Percentiles rank a stretch among this genome's conserved stretches.
Evolutionary conservation across 1,139 yeast genomes (phyloP).

Genomic region (Protomyces lactucae-debilis): DNA sequence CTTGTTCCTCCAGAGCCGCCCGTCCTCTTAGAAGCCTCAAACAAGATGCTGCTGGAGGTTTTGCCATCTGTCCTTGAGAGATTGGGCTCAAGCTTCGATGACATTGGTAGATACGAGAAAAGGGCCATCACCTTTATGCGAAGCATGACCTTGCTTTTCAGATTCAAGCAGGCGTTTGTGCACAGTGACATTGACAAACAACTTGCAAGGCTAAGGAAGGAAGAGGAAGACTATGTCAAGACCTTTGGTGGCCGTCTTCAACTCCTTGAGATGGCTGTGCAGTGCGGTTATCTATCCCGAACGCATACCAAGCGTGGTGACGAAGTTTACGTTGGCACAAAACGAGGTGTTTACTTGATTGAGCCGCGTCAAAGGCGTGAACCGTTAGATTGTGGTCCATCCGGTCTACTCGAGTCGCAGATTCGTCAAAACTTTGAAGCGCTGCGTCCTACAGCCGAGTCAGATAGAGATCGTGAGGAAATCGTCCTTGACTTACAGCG

Average conservation of each 20-base stretch:
- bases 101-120: too few relatives aligned
- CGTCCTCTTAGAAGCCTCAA: too few relatives aligned
- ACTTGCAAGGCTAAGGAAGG: not conserved
- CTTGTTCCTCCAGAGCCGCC: too few relatives aligned
- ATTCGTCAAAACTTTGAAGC: constrained; percentile 1
- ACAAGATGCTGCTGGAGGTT: too few relatives aligned
- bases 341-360: not conserved
- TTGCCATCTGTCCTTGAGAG: too few relatives aligned
- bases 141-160: constrained; percentile 4
- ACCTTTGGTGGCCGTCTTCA: constrained; percentile 6
- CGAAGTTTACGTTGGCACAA: constrained; percentile 1
- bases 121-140: not conserved
- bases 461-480: constrained; percentile 6
- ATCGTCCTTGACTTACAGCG: constrained; percentile 12
- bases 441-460: constrained; percentile 6
- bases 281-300: not conserved
- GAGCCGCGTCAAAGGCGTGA: not conserved
- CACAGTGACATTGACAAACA: not conserved
- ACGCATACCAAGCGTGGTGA: not conserved
- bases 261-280: constrained; percentile 4
- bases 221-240: constrained; percentile 8
- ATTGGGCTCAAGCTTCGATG: too few relatives aligned
- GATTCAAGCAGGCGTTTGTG: constrained; percentile 4
- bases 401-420: not conserved
- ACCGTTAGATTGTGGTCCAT: not conserved